Conservation (phyloP, 163 green algal species). For the Botryococcus braunii region DNA sequence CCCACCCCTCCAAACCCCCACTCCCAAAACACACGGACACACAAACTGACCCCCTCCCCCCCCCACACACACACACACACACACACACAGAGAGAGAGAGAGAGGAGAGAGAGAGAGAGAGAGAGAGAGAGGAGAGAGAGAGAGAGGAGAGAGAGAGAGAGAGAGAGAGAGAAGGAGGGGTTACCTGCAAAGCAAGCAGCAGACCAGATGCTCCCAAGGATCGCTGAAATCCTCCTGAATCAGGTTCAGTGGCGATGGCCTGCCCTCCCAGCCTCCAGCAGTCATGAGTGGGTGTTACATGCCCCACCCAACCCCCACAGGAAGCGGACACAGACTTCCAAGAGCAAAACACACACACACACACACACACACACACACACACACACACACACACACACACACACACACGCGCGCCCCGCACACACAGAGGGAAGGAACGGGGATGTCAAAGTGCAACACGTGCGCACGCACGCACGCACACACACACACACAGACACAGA, state of each 20-base stretch:
- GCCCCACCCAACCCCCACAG: too few relatives aligned
- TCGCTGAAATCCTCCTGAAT: conserved; percentile 35
- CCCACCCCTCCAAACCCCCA: too few relatives aligned
- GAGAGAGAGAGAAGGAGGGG: background rate
- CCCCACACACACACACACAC: too few relatives aligned
- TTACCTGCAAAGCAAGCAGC: conserved; percentile 35
- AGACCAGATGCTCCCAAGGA: conserved; percentile 34
- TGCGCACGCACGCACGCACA: background rate
- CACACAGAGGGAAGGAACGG: background rate
- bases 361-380: background rate
- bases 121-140: too few relatives aligned
- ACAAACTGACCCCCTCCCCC: too few relatives aligned
- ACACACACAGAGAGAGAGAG: too few relatives aligned
- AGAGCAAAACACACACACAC: too few relatives aligned
- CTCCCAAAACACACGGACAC: too few relatives aligned
- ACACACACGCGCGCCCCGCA: too few relatives aligned
- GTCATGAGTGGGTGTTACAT: background rate
- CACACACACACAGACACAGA: background rate
- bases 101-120: too few relatives aligned
- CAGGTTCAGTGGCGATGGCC: conserved; percentile 33
- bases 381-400: background rate
- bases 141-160: too few relatives aligned
- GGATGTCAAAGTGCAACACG: background rate
- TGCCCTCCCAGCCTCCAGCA: conserved; percentile 7
- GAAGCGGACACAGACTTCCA: background rate